These are phyloP conservation scores for Candida mattraensis DNA, from an alignment of 805 yeast genomes.

Conservation along the genomic window DNA sequence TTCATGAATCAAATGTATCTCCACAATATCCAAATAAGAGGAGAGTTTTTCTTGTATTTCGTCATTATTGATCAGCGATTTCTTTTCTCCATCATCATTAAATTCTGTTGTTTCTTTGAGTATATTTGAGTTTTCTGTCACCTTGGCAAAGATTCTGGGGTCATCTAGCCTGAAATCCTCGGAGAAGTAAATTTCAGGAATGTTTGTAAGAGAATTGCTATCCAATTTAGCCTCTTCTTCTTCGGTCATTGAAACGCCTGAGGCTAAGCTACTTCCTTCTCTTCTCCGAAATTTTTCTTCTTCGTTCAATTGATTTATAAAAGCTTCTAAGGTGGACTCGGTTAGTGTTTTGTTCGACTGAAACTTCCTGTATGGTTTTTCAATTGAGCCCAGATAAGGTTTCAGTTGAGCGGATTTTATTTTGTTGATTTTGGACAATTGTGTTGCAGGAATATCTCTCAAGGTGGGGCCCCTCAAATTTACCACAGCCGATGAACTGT, in stretches of 20 bases:
- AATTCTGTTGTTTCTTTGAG: conserved; percentile 32
- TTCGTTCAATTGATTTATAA: conserved; percentile 25
- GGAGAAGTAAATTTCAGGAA: conserved; percentile 72
- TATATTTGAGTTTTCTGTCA: conserved; percentile 57
- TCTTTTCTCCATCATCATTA: conserved; percentile 31
- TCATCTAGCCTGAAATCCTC: conserved; percentile 79
- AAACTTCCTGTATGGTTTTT: conserved; percentile 45
- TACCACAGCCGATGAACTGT: conserved; percentile 41
- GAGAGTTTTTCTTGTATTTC: conserved; percentile 75
- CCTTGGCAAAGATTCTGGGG: conserved; percentile 78
- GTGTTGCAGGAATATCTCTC: conserved; percentile 82
- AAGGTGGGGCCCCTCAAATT: conserved; percentile 67
- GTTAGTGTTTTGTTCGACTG: conserved; percentile 44
- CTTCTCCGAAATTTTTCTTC: conserved; percentile 21
- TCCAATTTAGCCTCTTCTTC: conserved; percentile 26
- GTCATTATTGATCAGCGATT: conserved; percentile 49
- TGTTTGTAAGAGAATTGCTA: conserved; percentile 37
- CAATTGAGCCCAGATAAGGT: conserved; percentile 43
- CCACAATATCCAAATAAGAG: conserved; percentile 81
- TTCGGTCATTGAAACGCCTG: conserved; percentile 17
- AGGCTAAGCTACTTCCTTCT: conserved; percentile 5
- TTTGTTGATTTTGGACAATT: conserved; percentile 52
- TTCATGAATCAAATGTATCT: conserved; percentile 74
- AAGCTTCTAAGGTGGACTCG: conserved; percentile 40
- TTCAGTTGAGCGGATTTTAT: conserved; percentile 44